Evolutionary conservation across 805 yeast genomes (phyloP).

Genomic region (Starmera pachycereana): DNA sequence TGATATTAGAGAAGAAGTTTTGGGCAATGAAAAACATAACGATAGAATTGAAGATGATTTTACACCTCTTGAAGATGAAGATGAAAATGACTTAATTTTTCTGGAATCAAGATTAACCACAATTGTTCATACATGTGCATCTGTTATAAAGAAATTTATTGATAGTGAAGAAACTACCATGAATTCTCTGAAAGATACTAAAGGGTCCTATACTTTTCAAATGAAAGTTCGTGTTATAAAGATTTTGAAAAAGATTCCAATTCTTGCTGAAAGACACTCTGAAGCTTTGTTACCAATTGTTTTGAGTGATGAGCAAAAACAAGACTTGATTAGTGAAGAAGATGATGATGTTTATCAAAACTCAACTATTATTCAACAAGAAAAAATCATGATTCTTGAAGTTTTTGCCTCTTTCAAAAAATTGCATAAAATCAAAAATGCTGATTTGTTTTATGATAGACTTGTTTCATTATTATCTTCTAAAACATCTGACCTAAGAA

Average conservation of each 20-base stretch:
- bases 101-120: slow-evolving; percentile 11
- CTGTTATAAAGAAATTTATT: too few species aligned
- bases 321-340: slow-evolving; percentile 1
- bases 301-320: slow-evolving; percentile 21
- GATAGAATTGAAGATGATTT: too few species aligned
- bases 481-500: slow-evolving; percentile 53
- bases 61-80: not conserved
- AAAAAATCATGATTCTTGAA: slow-evolving; percentile 47
- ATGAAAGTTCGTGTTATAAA: slow-evolving; percentile 45
- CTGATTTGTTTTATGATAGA: slow-evolving; percentile 42
- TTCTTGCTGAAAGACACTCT: slow-evolving; percentile 58
- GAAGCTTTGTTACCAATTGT: slow-evolving; percentile 48
- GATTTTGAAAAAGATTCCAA: slow-evolving; percentile 48
- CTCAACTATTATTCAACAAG: slow-evolving; percentile 35
- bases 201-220: slow-evolving; percentile 6
- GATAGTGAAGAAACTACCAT: slow-evolving; percentile 1
- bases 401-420: slow-evolving; percentile 56
- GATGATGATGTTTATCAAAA: slow-evolving; percentile 10
- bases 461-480: slow-evolving; percentile 51
- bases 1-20: slow-evolving; percentile 11
- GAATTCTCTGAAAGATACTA: slow-evolving; percentile 4
- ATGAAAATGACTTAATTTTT: slow-evolving; percentile 1
- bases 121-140: slow-evolving; percentile 5
- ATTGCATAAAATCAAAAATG: slow-evolving; percentile 41
- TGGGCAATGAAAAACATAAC: too few species aligned